phyloP scores from a whole-genome alignment of 139 green algal species.

The Auxenochlorella pyrenoidosa region DNA sequence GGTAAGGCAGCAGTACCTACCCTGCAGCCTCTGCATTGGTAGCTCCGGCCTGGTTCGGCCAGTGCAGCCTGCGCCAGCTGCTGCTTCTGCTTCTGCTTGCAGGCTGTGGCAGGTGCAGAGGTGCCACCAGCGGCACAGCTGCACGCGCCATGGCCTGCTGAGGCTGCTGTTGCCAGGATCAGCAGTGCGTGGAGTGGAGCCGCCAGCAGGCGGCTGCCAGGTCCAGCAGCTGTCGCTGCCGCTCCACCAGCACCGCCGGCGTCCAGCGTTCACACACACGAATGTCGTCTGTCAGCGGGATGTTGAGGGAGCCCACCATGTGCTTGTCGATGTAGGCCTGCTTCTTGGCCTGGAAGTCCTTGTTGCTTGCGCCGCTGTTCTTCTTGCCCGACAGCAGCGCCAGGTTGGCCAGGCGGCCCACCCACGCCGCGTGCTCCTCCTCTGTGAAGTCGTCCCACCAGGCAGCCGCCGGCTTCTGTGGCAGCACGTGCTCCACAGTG shows the following conservation, averaged over 20 bases:
- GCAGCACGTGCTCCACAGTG: background rate
- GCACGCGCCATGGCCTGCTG: too few species aligned
- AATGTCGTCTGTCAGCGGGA: background rate
- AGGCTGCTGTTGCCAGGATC: too few species aligned
- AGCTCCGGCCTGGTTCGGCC: too few species aligned
- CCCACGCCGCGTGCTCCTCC: background rate
- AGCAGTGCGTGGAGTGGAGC: background rate
- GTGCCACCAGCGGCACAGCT: too few species aligned
- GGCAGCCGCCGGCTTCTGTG: background rate
- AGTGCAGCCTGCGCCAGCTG: too few species aligned
- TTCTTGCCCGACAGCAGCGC: background rate
- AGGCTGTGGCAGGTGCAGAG: too few species aligned
- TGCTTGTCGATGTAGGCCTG: background rate
- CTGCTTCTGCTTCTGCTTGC: too few species aligned
- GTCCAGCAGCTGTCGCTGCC: background rate
- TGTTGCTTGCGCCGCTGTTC: background rate
- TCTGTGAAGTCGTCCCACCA: background rate
- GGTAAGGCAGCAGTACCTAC: too few species aligned
- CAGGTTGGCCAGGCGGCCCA: background rate
- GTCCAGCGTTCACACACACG: background rate
- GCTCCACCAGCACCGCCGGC: background rate
- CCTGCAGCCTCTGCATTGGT: too few species aligned
- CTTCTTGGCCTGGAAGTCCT: slow-evolving; percentile 1
- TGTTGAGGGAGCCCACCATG: background rate
- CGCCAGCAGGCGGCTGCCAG: background rate